These are phyloP conservation scores for Monosporascus sp. DNA, from an alignment of 2,329 filamentous ascomycete species.

Conservation along the genomic window DNA sequence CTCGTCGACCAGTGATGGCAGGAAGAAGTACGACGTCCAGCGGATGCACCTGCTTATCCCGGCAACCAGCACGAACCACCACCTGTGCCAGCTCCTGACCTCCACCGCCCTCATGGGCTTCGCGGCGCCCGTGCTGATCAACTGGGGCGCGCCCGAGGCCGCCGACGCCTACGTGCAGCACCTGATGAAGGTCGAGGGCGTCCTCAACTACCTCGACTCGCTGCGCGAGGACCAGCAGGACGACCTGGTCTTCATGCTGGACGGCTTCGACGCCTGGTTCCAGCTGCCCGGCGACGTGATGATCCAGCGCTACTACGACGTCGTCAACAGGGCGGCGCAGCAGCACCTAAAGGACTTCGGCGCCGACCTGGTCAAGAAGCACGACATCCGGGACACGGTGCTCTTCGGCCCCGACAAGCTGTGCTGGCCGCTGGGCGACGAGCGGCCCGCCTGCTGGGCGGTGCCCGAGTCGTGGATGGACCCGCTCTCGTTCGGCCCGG, in stretches of 20 bases:
- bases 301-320: slow-evolving; percentile 54
- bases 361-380: slow-evolving; percentile 24
- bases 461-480: slow-evolving; percentile 30
- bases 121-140: slow-evolving; percentile 3
- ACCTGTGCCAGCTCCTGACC: slow-evolving; percentile 4
- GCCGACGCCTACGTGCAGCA: slow-evolving; percentile 3
- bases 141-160: slow-evolving; percentile 1
- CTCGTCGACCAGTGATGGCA: neutral
- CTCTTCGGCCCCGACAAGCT: slow-evolving; percentile 41
- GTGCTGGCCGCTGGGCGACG: slow-evolving; percentile 33
- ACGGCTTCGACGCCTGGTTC: slow-evolving; percentile 59
- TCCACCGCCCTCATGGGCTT: slow-evolving; percentile 1
- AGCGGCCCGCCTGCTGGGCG: slow-evolving; percentile 34
- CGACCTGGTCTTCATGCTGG: slow-evolving; percentile 59
- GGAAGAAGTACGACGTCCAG: neutral
- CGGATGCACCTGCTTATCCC: slow-evolving; percentile 4
- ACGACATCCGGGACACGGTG: slow-evolving; percentile 31
- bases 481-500: slow-evolving; percentile 28
- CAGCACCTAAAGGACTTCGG: slow-evolving; percentile 46
- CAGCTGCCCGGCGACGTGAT: slow-evolving; percentile 60
- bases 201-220: slow-evolving; percentile 5
- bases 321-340: slow-evolving; percentile 46
- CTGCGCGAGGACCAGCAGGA: slow-evolving; percentile 39
- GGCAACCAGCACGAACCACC: slow-evolving; percentile 4
- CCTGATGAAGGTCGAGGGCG: slow-evolving; percentile 2